A percentile compares a stretch with the other conserved stretches of the same genome.
Conservation (phyloP, 345 rosid species). For the Corymbia maculata region DNA sequence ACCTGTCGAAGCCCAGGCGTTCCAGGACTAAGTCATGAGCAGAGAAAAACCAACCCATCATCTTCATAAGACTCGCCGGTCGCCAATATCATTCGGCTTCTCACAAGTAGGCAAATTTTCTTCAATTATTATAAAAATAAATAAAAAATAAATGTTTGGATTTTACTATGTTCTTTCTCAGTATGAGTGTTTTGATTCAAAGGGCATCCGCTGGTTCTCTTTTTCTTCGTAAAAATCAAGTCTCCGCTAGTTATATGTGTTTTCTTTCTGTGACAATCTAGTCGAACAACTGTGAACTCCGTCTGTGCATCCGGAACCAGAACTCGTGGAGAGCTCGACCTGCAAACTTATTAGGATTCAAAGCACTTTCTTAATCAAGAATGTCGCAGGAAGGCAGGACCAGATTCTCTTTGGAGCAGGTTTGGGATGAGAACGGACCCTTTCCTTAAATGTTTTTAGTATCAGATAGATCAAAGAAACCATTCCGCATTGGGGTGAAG, state of each 20-base stretch:
- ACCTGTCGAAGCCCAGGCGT: too few species aligned
- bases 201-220: background rate
- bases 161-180: background rate
- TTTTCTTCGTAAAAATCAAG: background rate
- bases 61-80: too few species aligned
- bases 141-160: background rate
- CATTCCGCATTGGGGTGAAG: background rate
- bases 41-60: too few species aligned
- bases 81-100: too few species aligned
- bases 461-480: background rate
- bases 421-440: too few species aligned
- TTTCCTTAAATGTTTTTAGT: background rate
- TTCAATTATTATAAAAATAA: too few species aligned
- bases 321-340: background rate
- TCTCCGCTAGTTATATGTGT: background rate
- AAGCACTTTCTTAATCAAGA: too few species aligned
- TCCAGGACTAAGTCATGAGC: too few species aligned
- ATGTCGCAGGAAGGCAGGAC: background rate
- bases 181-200: background rate
- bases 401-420: background rate
- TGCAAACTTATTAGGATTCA: background rate
- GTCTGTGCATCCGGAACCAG: background rate
- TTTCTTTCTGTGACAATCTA: background rate
- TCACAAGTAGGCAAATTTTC: too few species aligned
- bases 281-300: background rate